These are phyloP conservation scores for Alternaria gaisen DNA, from an alignment of 2,329 filamentous ascomycete species.

Conservation along the genomic window DNA sequence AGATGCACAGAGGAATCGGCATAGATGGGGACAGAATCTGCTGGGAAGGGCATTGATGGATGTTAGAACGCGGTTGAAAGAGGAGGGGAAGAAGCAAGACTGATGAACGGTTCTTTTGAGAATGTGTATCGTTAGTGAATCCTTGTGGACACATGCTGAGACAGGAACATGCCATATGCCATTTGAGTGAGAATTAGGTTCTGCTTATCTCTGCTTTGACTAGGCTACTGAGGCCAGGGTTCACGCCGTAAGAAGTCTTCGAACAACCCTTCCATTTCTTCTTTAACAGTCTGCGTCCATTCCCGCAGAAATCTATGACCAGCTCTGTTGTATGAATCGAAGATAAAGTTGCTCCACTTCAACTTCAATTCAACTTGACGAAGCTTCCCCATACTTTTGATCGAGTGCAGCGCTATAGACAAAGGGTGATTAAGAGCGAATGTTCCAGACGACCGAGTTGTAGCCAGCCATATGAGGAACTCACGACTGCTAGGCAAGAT, in stretches of 20 bases:
- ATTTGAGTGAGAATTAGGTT: fast-evolving
- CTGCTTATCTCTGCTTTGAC: fast-evolving
- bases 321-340: neutral
- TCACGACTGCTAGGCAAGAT: fast-evolving
- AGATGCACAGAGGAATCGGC: conserved; percentile 59
- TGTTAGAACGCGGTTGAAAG: conserved; percentile 63
- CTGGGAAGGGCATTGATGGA: conserved; percentile 70
- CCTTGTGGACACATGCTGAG: neutral
- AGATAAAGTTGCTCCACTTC: neutral
- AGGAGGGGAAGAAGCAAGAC: conserved; percentile 36
- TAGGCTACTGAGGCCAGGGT: fast-evolving
- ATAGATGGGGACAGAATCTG: conserved; percentile 70
- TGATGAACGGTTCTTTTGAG: neutral
- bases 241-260: neutral
- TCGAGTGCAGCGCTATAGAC: neutral
- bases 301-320: neutral
- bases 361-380: neutral
- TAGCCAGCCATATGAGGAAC: neutral
- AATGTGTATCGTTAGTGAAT: neutral
- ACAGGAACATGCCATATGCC: fast-evolving
- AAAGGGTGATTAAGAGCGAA: neutral
- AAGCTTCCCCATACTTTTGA: neutral
- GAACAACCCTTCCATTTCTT: neutral
- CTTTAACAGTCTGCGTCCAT: neutral
- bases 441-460: neutral